Percentiles rank a stretch among this genome's conserved stretches.
Conservation (phyloP, 2,329 filamentous ascomycete species). For the Pseudogymnoascus sp. region DNA sequence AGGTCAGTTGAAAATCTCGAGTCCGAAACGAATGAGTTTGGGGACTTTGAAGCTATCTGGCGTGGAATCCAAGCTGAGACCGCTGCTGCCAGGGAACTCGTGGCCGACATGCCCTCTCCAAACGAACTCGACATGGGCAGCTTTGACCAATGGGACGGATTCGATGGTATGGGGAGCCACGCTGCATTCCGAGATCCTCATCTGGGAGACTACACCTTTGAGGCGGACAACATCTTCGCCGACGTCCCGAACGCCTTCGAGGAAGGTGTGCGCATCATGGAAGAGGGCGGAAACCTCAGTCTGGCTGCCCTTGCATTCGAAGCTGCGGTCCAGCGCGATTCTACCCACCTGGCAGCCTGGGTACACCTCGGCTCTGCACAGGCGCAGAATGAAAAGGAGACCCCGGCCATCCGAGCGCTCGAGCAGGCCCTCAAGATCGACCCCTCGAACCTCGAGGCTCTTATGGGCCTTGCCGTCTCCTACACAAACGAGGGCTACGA, state of each 20-base stretch:
- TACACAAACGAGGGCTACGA: conserved; percentile 99
- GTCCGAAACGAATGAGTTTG: conserved; percentile 66
- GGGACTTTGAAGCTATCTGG: conserved; percentile 88
- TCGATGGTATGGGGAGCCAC: conserved; percentile 62
- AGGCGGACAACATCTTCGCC: conserved; percentile 85
- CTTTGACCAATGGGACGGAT: conserved; percentile 69
- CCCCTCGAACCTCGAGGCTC: conserved; percentile 73
- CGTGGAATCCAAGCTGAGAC: conserved; percentile 71
- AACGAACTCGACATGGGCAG: conserved; percentile 58
- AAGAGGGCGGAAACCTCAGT: conserved; percentile 86
- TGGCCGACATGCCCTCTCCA: conserved; percentile 35
- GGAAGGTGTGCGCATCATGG: conserved; percentile 87
- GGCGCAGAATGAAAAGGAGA: conserved; percentile 97
- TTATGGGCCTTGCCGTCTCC: conserved; percentile 92
- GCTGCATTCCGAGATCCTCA: conserved; percentile 61
- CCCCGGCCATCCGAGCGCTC: conserved; percentile 85
- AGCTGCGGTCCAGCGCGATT: conserved; percentile 84
- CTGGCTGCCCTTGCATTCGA: conserved; percentile 92
- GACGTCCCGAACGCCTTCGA: conserved; percentile 78
- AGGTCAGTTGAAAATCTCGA: conserved; percentile 58
- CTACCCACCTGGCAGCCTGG: conserved; percentile 86
- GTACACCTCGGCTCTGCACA: conserved; percentile 84
- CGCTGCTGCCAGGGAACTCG: conserved; percentile 60
- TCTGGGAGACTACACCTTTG: conserved; percentile 86
- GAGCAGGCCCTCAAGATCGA: conserved; percentile 87